Evolutionary conservation across 148 eudicot species (phyloP).

Genomic region (Rhododendron williamsianum): DNA sequence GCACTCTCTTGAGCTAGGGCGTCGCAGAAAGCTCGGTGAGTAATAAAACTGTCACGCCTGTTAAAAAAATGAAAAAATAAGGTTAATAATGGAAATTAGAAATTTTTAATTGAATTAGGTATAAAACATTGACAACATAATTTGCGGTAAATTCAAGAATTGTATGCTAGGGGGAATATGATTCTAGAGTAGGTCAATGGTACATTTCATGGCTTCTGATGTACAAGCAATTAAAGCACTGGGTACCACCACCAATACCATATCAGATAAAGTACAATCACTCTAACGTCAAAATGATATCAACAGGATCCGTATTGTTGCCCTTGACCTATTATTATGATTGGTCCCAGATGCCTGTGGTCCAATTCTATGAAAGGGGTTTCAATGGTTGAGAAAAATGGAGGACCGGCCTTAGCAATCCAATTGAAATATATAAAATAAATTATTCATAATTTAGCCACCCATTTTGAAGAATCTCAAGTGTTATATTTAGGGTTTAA

Average conservation of each 20-base stretch:
- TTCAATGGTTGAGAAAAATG: not conserved
- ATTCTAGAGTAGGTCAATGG: not conserved
- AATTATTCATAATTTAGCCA: not conserved
- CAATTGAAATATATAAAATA: not conserved
- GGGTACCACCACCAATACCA: not conserved
- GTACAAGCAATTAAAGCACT: not conserved
- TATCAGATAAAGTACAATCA: not conserved
- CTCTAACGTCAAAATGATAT: not conserved
- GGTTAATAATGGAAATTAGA: too few species aligned
- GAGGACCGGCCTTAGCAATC: not conserved
- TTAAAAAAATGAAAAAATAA: conserved; percentile 12
- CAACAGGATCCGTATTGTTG: not conserved
- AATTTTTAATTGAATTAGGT: not conserved
- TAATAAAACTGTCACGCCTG: conserved; percentile 74
- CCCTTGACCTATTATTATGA: not conserved
- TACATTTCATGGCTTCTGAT: not conserved
- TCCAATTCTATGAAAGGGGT: not conserved
- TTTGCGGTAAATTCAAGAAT: not conserved
- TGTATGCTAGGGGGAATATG: not conserved
- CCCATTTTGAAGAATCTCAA: not conserved
- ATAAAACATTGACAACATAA: not conserved
- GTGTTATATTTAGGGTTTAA: not conserved
- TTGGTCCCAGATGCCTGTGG: conserved; percentile 4
- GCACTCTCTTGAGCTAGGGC: conserved; percentile 71
- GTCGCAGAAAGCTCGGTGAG: conserved; percentile 71